Base-by-base conservation (phyloP, 1,284 basidiomycete genomes). In the Wallemia mellicola region DNA sequence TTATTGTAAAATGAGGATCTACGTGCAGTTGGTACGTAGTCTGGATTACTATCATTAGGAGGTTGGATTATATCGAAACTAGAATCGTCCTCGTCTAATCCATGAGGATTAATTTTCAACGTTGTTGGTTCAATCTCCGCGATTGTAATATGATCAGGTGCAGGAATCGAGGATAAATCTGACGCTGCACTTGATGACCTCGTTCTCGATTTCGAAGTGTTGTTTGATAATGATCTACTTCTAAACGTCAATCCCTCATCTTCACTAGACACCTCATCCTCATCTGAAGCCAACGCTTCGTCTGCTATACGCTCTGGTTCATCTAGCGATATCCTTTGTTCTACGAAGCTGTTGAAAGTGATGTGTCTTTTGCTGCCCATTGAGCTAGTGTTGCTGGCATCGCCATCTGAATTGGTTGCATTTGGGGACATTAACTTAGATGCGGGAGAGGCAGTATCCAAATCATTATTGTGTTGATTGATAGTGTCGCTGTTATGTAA, bases 281-380 rank as follows among this genome's bases (percentile, higher is more conserved):
- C 66, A 55, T 66, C 61, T 1, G 62, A 61, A 27, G 64, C 65
- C 25, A 65, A 63, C 19, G 60, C 61, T 22, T 62, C 62, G 2
- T 61, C 60, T 27, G 60, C 59, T 27, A 59, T 58, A 28, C 28
- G 30, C n/a, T 58, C 60, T 48, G 69, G 70, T 57, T 73, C 71
- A 61, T 77, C 76, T 66, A 98, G 82, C n/a, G 92, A 85, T 63
- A 98, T 92, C 68, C 81, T 89, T 70, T 96, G 94, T 71, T 96
- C 87, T 33, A 98, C 92, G 67, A 91, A 92, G 0, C 89, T 92
- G 71, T 96, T 96, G 77, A 98, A 98, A 65, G 79, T 84, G 72
- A 98, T 98, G 69, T 96, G 92, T 63, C 78, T 76, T 71, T 79
- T 80, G 61, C 70, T 78, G 78, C 65, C 62, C 61, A 57, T 73